Base-by-base conservation (phyloP, 225 moss, liverwort and hornwort species). In the Polytrichum formosum region DNA sequence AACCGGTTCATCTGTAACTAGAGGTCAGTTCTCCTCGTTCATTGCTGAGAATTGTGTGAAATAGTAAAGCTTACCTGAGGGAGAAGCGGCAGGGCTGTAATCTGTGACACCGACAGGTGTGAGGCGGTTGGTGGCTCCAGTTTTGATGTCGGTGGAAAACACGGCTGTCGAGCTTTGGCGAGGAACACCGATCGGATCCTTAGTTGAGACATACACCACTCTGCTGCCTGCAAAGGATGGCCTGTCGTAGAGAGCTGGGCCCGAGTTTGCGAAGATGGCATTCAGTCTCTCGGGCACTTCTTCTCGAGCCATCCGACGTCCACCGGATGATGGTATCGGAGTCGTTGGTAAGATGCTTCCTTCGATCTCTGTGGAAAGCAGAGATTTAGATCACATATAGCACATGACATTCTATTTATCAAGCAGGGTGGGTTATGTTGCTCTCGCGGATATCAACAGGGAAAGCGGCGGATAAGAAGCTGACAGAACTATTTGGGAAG, bases 41-140 rank as follows among this genome's bases (percentile, higher is more conserved):
- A 26, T 26, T 26, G 26, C 26, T 35, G 8, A 35, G 2, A 37
- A 16, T 46, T 46, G 46, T 37, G 37, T 4, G 13, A 46, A 46
- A 8, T 46, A 16, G 46, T 13, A 16, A 33, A 33, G 1, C 33
- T 23, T 54, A 72, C 72, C 86, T 35, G 86, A 86, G n/a, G 80
- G 86, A 5, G 82, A 82, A 28, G 78, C 27, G 0, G 82, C 64
- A 28, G 86, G 86, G 60, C 86, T 86, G 53, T 63, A 86, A 16
- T 86, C 86, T 16, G 72, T 70, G 55, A 77, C 77, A 18, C 82
- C 86, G 1, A 21, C 28, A 25, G 86, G 86, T 54, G 71, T 82
- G 30, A 86, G 67, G 6, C 86, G 76, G 31, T 74, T 56, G 37
- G 75, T 74, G 2, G 53, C 20, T 8, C 65, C 46, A 28, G 28